A percentile compares a stretch with the other conserved stretches of the same genome.
These are phyloP conservation scores for Neofusicoccum ribis DNA, from an alignment of 2,329 filamentous ascomycete genomes.

Conservation along the genomic window DNA sequence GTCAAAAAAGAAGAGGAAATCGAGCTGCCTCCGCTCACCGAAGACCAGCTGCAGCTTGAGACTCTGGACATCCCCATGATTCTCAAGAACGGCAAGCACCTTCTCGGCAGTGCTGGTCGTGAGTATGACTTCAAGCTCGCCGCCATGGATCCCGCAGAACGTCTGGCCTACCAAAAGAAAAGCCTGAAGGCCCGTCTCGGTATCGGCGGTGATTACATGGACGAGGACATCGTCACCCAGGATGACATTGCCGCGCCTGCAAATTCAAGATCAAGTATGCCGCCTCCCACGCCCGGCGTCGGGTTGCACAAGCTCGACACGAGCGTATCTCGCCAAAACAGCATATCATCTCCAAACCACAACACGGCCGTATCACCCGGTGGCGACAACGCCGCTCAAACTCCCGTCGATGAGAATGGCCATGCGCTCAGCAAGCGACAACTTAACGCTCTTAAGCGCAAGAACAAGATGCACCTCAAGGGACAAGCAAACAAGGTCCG, in stretches of 20 bases:
- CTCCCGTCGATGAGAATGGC: constrained; percentile 50
- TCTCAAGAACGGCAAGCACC: constrained; percentile 77
- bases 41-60: constrained; percentile 70
- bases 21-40: constrained; percentile 44
- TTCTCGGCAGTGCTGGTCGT: constrained; percentile 78
- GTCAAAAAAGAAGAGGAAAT: constrained; percentile 53
- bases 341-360: constrained; percentile 40
- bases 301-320: constrained; percentile 53
- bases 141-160: constrained; percentile 75
- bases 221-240: constrained; percentile 76
- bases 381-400: constrained; percentile 40
- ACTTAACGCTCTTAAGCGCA: constrained; percentile 90
- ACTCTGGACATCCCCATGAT: constrained; percentile 77
- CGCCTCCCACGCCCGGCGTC: constrained; percentile 32
- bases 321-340: constrained; percentile 46
- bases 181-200: constrained; percentile 80
- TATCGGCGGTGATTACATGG: constrained; percentile 77
- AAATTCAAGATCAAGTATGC: constrained; percentile 24
- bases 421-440: constrained; percentile 83
- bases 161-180: constrained; percentile 86
- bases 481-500: constrained; percentile 86
- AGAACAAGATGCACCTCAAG: constrained; percentile 86
- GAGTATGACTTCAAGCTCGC: constrained; percentile 84
- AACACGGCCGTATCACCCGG: constrained; percentile 47
- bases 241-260: constrained; percentile 54